Conservation (phyloP, 371 early-diverging fungal genomes). For the Vairimorpha necatrix region DNA sequence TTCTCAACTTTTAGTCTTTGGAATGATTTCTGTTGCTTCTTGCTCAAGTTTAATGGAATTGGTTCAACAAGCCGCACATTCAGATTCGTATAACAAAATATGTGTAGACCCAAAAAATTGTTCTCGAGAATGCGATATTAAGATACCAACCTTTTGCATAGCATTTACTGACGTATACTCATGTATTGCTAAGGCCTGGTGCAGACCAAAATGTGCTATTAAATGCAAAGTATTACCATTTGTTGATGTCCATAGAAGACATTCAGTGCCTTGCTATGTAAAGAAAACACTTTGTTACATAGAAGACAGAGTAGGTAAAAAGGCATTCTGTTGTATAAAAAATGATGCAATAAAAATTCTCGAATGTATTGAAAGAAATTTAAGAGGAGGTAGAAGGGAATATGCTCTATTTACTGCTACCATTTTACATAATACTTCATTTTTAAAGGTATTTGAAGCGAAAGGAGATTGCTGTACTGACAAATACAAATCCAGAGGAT, state of each 20-base stretch:
- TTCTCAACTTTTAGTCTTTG: too few relatives aligned
- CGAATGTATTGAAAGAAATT: background rate
- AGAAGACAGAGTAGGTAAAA: background rate
- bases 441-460: background rate
- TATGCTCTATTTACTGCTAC: background rate
- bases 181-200: background rate
- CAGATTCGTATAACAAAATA: too few relatives aligned
- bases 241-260: too few relatives aligned
- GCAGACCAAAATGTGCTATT: background rate
- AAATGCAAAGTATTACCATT: too few relatives aligned
- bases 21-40: too few relatives aligned
- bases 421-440: conserved; percentile 6
- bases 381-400: background rate
- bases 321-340: background rate
- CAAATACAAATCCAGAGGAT: background rate
- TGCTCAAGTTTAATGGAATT: too few relatives aligned
- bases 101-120: too few relatives aligned
- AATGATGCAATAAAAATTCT: background rate
- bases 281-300: background rate
- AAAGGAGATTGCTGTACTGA: background rate
- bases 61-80: too few relatives aligned
- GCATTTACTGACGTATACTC: too few relatives aligned
- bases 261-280: background rate
- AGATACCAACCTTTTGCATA: too few relatives aligned
- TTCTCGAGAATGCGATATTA: too few relatives aligned